phyloP scores from a whole-genome alignment of 2,329 filamentous ascomycete species.

The Colletotrichum viniferum region DNA sequence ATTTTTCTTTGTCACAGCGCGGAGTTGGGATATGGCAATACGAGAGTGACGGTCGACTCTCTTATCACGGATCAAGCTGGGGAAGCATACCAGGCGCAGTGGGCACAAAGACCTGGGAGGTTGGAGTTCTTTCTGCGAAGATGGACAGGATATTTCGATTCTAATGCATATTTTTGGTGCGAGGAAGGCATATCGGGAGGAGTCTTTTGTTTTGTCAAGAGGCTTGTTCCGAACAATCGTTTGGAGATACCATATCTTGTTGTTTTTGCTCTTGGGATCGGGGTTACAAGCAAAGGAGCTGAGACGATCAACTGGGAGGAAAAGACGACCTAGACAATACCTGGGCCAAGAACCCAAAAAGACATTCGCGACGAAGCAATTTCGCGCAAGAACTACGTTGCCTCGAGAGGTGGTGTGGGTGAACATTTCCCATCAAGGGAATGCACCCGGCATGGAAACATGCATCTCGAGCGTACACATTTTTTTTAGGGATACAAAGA shows the following conservation, averaged over 20 bases:
- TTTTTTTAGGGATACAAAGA: neutral
- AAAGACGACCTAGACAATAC: slow-evolving; percentile 21
- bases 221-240: slow-evolving; percentile 1
- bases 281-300: neutral
- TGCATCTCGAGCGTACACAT: neutral
- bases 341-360: slow-evolving; percentile 15
- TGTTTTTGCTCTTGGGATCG: neutral
- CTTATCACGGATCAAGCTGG: neutral
- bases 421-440: neutral
- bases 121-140: slow-evolving; percentile 19
- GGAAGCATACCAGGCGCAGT: slow-evolving; percentile 12
- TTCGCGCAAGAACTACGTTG: neutral
- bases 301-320: neutral
- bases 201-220: neutral
- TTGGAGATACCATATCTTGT: slow-evolving; percentile 11
- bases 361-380: neutral
- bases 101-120: neutral
- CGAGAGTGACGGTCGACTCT: neutral
- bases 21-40: slow-evolving; percentile 19
- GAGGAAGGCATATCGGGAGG: neutral
- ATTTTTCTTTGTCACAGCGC: slow-evolving; percentile 15
- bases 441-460: neutral
- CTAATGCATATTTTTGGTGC: slow-evolving; percentile 5
- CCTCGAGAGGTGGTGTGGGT: neutral
- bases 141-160: neutral